A percentile compares a stretch with the other conserved stretches of the same genome.
These are phyloP conservation scores for Suillus subalutaceus DNA, from an alignment of 768 basidiomycete species.

Conservation along the genomic window DNA sequence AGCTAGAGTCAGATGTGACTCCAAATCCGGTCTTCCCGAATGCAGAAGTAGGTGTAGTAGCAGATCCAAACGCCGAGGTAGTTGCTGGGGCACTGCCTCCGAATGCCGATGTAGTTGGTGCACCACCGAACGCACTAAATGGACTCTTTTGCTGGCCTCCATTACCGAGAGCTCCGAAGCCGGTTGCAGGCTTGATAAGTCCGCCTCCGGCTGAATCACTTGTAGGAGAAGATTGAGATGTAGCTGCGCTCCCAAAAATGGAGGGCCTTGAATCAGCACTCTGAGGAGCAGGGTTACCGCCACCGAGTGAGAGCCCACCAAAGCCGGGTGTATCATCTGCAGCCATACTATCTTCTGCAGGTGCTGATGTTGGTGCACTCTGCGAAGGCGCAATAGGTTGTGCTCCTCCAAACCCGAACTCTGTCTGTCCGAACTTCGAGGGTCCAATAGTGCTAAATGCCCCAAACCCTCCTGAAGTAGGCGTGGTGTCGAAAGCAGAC, in stretches of 20 bases:
- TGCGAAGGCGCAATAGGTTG: slow-evolving; percentile 10
- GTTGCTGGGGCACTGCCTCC: slow-evolving; percentile 22
- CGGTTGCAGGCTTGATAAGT: slow-evolving; percentile 37
- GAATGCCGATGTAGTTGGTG: neutral
- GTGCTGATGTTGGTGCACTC: slow-evolving; percentile 11
- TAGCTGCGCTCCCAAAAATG: slow-evolving; percentile 35
- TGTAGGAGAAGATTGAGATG: slow-evolving; percentile 6
- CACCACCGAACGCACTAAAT: slow-evolving; percentile 23
- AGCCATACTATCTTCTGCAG: slow-evolving; percentile 35
- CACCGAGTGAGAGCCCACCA: slow-evolving; percentile 36
- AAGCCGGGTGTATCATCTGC: slow-evolving; percentile 34
- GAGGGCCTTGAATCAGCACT: slow-evolving; percentile 30
- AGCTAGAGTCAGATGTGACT: slow-evolving; percentile 30
- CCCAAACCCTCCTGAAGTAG: slow-evolving; percentile 33
- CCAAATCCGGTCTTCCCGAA: slow-evolving; percentile 27
- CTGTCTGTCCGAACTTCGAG: slow-evolving; percentile 35
- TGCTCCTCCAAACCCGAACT: slow-evolving; percentile 24
- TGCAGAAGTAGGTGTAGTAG: slow-evolving; percentile 16
- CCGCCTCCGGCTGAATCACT: slow-evolving; percentile 20
- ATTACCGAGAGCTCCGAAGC: slow-evolving; percentile 35
- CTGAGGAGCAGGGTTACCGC: slow-evolving; percentile 20
- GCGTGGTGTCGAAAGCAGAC: slow-evolving; percentile 27
- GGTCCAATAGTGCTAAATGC: slow-evolving; percentile 34
- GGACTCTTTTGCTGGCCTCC: slow-evolving; percentile 29
- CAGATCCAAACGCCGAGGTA: slow-evolving; percentile 19